phyloP scores from a whole-genome alignment of 768 basidiomycete species.

The Mycena galericulata region DNA sequence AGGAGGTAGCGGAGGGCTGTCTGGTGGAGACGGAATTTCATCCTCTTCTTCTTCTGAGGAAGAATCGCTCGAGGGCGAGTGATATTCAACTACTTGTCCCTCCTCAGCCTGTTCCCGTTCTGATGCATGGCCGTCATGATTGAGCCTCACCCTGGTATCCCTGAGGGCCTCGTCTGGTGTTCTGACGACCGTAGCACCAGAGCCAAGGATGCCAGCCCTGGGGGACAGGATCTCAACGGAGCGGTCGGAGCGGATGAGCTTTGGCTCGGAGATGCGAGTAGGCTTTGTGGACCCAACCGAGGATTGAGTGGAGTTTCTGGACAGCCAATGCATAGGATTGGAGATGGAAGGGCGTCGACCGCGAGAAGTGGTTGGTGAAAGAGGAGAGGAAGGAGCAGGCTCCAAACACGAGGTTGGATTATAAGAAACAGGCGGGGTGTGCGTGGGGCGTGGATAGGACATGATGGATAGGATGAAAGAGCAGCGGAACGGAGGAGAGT shows the following conservation, averaged over 20 bases:
- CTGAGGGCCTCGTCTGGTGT: constrained; percentile 85
- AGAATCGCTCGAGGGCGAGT: constrained; percentile 19
- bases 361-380: constrained; percentile 41
- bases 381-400: constrained; percentile 39
- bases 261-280: constrained; percentile 57
- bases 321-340: constrained; percentile 66
- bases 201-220: constrained; percentile 68
- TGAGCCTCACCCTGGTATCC: constrained; percentile 59
- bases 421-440: constrained; percentile 38
- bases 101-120: neutral
- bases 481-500: neutral
- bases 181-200: constrained; percentile 80
- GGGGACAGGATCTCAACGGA: constrained; percentile 53
- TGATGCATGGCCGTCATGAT: constrained; percentile 39
- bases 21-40: constrained; percentile 46
- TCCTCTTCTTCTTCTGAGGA: constrained; percentile 35
- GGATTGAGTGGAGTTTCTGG: constrained; percentile 50
- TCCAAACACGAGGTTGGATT: constrained; percentile 30
- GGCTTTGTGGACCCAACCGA: constrained; percentile 44
- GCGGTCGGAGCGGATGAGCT: constrained; percentile 54
- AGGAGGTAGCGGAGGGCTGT: constrained; percentile 69
- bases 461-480: constrained; percentile 38
- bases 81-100: constrained; percentile 12
- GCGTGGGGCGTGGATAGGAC: constrained; percentile 33
- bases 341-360: constrained; percentile 53